Conservation (phyloP, 2,329 filamentous ascomycete species). For the Fusarium longipes region DNA sequence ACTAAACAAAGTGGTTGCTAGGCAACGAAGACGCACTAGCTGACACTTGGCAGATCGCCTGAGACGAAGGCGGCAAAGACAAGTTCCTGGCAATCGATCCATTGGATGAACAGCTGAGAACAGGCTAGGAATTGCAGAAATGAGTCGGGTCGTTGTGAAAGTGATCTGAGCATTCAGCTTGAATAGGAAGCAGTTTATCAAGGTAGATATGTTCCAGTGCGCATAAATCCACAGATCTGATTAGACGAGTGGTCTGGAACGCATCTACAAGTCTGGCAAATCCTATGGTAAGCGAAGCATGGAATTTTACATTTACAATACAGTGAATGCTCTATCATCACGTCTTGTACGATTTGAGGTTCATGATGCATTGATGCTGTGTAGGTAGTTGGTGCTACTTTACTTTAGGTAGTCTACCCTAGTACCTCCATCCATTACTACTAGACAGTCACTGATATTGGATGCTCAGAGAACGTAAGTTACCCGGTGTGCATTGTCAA, state of each 20-base stretch:
- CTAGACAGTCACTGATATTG: not conserved
- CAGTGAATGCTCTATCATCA: not conserved
- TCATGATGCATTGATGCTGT: not conserved
- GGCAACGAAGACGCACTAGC: conserved; percentile 14
- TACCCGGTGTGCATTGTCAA: not conserved
- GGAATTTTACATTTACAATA: not conserved
- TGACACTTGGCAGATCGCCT: conserved; percentile 2
- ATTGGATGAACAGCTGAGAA: not conserved
- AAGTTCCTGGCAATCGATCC: conserved; percentile 10
- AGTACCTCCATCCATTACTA: too few relatives aligned
- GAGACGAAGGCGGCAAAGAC: conserved; percentile 1
- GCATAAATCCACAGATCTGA: not conserved
- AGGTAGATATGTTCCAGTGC: not conserved
- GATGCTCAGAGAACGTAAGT: not conserved
- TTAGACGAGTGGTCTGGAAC: not conserved
- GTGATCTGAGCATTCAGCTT: not conserved
- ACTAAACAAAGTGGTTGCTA: conserved; percentile 30
- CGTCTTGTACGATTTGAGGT: not conserved
- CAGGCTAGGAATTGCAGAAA: not conserved
- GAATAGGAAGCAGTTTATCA: not conserved
- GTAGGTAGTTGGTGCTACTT: not conserved
- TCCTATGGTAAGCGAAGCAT: not conserved
- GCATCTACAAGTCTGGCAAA: too few relatives aligned
- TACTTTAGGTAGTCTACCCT: not conserved
- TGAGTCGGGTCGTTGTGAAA: not conserved